Percentiles rank a stretch among this genome's conserved stretches.
Conservation (phyloP, 139 green algal species). For the Chloropicon primus region DNA sequence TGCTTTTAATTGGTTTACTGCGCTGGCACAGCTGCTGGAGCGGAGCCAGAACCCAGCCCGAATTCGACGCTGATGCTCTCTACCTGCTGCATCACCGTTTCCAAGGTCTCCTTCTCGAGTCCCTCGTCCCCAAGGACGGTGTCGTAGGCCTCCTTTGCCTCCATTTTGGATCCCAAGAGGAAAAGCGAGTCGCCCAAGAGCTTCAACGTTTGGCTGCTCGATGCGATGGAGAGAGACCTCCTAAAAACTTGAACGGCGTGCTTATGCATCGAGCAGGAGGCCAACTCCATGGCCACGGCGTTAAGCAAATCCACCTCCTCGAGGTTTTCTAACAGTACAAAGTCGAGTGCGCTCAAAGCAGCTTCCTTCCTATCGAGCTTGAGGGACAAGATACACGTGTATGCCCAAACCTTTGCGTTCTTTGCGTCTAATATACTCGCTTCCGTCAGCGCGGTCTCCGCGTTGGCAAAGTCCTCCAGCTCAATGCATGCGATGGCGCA, state of each 20-base stretch:
- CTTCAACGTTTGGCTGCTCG: neutral
- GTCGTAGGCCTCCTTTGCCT: neutral
- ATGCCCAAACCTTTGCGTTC: constrained; percentile 7
- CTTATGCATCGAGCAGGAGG: neutral
- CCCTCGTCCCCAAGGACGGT: neutral
- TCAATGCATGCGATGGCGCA: neutral
- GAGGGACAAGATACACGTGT: constrained; percentile 1
- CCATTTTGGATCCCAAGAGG: neutral
- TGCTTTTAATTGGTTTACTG: neutral
- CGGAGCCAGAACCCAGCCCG: neutral
- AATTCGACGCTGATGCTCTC: neutral
- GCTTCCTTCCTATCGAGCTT: neutral
- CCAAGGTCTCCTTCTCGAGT: neutral
- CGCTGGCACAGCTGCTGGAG: too few relatives aligned
- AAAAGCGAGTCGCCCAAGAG: neutral
- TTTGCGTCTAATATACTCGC: constrained; percentile 1
- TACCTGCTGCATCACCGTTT: neutral
- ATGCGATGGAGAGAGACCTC: neutral
- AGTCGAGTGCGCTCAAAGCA: neutral
- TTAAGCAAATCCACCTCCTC: neutral
- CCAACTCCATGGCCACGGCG: neutral
- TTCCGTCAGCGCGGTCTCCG: constrained; percentile 5
- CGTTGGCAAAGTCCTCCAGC: neutral
- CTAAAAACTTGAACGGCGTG: neutral
- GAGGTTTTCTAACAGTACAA: neutral